Conservation (phyloP, 2,329 filamentous ascomycete genomes). For the Diaporthe capsici region DNA sequence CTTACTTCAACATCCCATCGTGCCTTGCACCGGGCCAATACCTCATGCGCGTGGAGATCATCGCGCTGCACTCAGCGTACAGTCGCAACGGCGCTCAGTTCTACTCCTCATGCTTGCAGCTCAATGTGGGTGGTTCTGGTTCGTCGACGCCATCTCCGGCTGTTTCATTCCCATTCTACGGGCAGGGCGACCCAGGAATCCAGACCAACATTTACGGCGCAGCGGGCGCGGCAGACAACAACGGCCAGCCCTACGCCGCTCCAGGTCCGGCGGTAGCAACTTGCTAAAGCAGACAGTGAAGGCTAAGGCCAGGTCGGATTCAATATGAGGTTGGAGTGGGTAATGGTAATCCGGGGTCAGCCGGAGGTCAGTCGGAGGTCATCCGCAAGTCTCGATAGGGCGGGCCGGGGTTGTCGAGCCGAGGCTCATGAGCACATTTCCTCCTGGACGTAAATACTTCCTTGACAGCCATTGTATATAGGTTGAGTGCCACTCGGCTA, state of each 20-base stretch:
- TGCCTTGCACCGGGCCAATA: conserved; percentile 68
- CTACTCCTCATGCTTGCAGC: conserved; percentile 60
- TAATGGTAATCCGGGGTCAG: neutral
- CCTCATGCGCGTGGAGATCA: conserved; percentile 67
- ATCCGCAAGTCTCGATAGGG: neutral
- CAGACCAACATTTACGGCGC: conserved; percentile 62
- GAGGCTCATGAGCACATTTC: neutral
- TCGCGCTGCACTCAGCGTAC: conserved; percentile 66
- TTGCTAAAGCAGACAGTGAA: conserved; percentile 45
- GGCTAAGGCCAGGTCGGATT: neutral
- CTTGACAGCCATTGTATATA: conserved; percentile 21
- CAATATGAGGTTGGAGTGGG: conserved; percentile 1
- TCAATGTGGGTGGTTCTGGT: conserved; percentile 56
- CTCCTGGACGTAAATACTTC: conserved; percentile 11
- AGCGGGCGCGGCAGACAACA: conserved; percentile 57
- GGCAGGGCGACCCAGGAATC: conserved; percentile 60
- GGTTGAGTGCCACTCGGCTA: conserved; percentile 7
- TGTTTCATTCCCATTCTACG: conserved; percentile 62
- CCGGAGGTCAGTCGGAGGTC: neutral
- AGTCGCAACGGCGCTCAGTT: conserved; percentile 56
- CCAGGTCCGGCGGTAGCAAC: conserved; percentile 54
- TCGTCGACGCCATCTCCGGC: conserved; percentile 51
- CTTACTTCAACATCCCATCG: conserved; percentile 63
- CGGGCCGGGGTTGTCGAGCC: conserved; percentile 4
- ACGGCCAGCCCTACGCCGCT: conserved; percentile 55